Evolutionary conservation across 352 stramenopile genomes (phyloP).

Genomic region (Pythium vanterpoolii): DNA sequence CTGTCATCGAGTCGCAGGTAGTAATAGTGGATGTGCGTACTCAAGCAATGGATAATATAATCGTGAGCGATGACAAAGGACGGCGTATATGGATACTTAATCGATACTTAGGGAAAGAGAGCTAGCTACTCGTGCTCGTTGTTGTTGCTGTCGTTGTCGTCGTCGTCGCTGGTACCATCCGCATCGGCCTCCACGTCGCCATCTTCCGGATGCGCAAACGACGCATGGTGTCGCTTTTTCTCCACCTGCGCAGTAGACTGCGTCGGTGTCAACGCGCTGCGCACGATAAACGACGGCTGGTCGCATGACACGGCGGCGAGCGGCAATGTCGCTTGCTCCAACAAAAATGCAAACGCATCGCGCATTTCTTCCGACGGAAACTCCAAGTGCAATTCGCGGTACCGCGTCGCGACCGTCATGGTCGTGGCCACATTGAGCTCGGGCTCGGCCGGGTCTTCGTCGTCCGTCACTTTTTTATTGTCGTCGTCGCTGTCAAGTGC

Average conservation of each 20-base stretch:
- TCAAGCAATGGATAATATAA: too few species aligned
- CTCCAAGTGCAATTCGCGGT: conserved; percentile 67
- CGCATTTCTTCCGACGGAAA: conserved; percentile 62
- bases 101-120: too few species aligned
- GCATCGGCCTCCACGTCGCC: too few species aligned
- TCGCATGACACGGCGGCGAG: conserved; percentile 22
- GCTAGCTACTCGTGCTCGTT: not conserved
- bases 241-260: not conserved
- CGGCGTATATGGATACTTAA: too few species aligned
- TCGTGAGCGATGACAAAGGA: too few species aligned
- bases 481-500: conserved; percentile 1
- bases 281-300: conserved; percentile 18
- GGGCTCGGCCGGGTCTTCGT: conserved; percentile 28
- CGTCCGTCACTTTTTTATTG: conserved; percentile 16
- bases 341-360: conserved; percentile 64
- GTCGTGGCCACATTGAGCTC: conserved; percentile 50
- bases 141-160: not conserved
- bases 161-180: not conserved
- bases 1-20: too few species aligned
- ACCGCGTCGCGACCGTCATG: conserved; percentile 57
- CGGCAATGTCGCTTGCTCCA: conserved; percentile 62
- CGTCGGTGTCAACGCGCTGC: conserved; percentile 1
- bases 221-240: not conserved
- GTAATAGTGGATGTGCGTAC: too few species aligned
- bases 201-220: not conserved